phyloP scores from a whole-genome alignment of 192 early-diverging fungal species.

The Neocallimastix lanati region DNA sequence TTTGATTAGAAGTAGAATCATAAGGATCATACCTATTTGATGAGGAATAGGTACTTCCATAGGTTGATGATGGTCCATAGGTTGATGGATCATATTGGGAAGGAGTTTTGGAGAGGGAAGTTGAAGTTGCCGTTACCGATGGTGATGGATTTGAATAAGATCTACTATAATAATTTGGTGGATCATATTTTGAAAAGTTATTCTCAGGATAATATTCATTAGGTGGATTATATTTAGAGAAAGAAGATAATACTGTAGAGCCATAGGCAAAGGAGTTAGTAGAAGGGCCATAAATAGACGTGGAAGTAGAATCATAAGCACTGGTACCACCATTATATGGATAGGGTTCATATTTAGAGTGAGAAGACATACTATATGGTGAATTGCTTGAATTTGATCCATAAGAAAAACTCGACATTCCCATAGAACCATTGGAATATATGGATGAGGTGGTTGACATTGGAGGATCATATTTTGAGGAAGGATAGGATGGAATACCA shows the following conservation, averaged over 20 bases:
- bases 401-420: not conserved
- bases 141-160: too few species aligned
- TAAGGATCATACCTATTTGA: too few species aligned
- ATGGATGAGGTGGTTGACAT: not conserved
- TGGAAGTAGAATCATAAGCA: not conserved
- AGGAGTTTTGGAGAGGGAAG: too few species aligned
- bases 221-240: not conserved
- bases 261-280: not conserved
- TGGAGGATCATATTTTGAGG: not conserved
- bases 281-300: not conserved
- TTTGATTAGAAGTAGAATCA: too few species aligned
- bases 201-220: not conserved
- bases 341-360: not conserved
- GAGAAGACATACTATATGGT: not conserved
- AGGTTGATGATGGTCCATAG: too few species aligned
- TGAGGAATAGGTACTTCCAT: too few species aligned
- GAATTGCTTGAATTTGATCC: not conserved
- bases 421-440: not conserved
- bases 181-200: not conserved
- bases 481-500: not conserved
- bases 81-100: too few species aligned
- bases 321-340: not conserved
- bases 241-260: not conserved
- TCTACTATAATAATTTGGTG: not conserved
- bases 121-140: too few species aligned